A percentile compares a stretch with the other conserved stretches of the same genome.
These are phyloP conservation scores for Starmera quercuum DNA, from an alignment of 805 yeast species.

Conservation along the genomic window DNA sequence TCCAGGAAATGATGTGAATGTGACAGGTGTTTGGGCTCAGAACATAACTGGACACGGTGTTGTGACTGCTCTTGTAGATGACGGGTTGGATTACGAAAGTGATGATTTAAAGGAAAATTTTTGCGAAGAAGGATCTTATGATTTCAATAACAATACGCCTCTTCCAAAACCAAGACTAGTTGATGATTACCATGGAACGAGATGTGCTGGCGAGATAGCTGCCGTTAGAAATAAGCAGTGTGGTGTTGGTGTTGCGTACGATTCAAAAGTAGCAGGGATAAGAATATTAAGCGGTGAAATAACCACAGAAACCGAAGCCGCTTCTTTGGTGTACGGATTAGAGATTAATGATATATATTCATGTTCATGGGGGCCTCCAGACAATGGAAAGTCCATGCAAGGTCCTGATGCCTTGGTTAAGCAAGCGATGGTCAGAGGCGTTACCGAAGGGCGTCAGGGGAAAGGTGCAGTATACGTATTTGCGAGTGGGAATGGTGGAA, in stretches of 20 bases:
- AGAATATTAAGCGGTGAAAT: slow-evolving; percentile 79
- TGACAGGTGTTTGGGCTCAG: slow-evolving; percentile 75
- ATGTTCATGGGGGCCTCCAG: slow-evolving; percentile 98
- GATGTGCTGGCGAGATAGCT: slow-evolving; percentile 98
- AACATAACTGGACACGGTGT: slow-evolving; percentile 77
- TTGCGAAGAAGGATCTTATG: slow-evolving; percentile 82
- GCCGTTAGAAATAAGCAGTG: slow-evolving; percentile 75
- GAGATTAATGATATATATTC: slow-evolving; percentile 89
- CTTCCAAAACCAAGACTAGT: slow-evolving; percentile 72
- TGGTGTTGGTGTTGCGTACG: slow-evolving; percentile 96
- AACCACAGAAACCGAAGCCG: slow-evolving; percentile 85
- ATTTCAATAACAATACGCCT: slow-evolving; percentile 69
- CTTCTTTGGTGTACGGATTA: slow-evolving; percentile 71
- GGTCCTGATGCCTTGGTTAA: slow-evolving; percentile 75
- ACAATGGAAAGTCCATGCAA: slow-evolving; percentile 81
- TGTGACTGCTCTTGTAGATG: slow-evolving; percentile 87
- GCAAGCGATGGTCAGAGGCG: slow-evolving; percentile 79
- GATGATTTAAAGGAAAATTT: slow-evolving; percentile 67
- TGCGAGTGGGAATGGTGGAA: slow-evolving; percentile 94
- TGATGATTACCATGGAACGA: slow-evolving; percentile 91
- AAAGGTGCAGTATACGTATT: slow-evolving; percentile 89
- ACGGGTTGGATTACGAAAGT: slow-evolving; percentile 81
- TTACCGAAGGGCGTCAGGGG: slow-evolving; percentile 69
- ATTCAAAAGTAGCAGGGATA: slow-evolving; percentile 80
- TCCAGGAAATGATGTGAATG: slow-evolving; percentile 84